Conservation (phyloP, 805 yeast genomes). For the Candida multigemmis region DNA sequence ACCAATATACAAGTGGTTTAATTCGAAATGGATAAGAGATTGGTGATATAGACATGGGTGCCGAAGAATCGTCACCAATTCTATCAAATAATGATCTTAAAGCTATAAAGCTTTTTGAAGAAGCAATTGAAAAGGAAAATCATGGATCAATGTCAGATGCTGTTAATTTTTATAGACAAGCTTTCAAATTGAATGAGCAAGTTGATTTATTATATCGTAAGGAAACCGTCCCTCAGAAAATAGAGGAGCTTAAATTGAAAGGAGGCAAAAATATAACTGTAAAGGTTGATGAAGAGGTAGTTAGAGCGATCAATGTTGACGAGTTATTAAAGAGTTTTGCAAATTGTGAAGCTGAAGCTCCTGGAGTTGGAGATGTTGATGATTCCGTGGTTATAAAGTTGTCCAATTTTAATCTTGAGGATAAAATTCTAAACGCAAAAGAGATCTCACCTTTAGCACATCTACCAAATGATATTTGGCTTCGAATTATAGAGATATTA, state of each 20-base stretch:
- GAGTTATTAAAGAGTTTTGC: conserved; percentile 27
- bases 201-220: conserved; percentile 67
- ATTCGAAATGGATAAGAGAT: too few species aligned
- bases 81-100: conserved; percentile 11
- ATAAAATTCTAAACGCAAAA: conserved; percentile 8
- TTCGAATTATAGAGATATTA: conserved; percentile 39
- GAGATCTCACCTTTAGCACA: conserved; percentile 28
- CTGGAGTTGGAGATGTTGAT: conserved; percentile 11
- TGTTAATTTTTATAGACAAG: conserved; percentile 59
- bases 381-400: conserved; percentile 15
- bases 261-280: conserved; percentile 18
- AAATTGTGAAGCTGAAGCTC: conserved; percentile 18
- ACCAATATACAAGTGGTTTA: too few species aligned
- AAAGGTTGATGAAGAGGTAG: conserved; percentile 24
- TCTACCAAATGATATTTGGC: conserved; percentile 50
- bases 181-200: conserved; percentile 50
- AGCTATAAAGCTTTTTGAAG: conserved; percentile 60
- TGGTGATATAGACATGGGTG: too few species aligned
- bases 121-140: conserved; percentile 63
- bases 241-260: conserved; percentile 13
- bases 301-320: conserved; percentile 34
- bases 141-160: conserved; percentile 81
- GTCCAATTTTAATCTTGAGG: conserved; percentile 13
- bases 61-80: too few species aligned
- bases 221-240: conserved; percentile 36